These are phyloP conservation scores for Acanthamoeba triangularis DNA, from an alignment of 208 protist species.

Conservation along the genomic window DNA sequence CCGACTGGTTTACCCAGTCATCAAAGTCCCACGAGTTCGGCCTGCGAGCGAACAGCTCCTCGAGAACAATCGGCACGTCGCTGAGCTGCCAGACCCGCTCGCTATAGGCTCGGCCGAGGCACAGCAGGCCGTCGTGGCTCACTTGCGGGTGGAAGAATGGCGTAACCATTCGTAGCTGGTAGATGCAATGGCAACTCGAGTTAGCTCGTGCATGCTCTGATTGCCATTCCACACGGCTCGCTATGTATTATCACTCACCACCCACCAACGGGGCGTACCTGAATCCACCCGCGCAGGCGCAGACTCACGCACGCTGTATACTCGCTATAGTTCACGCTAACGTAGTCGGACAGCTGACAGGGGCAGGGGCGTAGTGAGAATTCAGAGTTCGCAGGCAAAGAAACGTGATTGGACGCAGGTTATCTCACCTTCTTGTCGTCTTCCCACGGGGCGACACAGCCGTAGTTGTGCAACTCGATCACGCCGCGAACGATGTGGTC, in stretches of 20 bases:
- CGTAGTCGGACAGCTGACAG: not conserved
- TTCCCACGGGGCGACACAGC: not conserved
- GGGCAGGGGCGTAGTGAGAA: too few species aligned
- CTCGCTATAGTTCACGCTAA: not conserved
- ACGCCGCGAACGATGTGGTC: not conserved
- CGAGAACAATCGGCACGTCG: not conserved
- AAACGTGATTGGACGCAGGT: too few species aligned
- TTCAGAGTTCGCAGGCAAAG: not conserved
- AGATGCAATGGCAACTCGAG: too few species aligned
- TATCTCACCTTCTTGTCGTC: not conserved
- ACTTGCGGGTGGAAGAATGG: constrained; percentile 22
- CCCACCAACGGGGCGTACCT: too few species aligned
- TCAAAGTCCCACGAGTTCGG: not conserved
- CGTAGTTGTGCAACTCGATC: not conserved
- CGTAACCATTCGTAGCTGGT: too few species aligned
- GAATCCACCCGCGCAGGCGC: not conserved
- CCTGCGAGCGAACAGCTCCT: not conserved
- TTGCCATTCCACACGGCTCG: too few species aligned
- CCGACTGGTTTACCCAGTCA: not conserved
- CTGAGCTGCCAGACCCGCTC: not conserved
- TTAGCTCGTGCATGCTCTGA: too few species aligned
- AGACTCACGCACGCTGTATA: not conserved
- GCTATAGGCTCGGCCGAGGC: not conserved
- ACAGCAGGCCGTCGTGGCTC: not conserved
- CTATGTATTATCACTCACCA: too few species aligned